Evolutionary conservation across 164 flowering plant species (phyloP).

Genomic region (Liriodendron chinense): DNA sequence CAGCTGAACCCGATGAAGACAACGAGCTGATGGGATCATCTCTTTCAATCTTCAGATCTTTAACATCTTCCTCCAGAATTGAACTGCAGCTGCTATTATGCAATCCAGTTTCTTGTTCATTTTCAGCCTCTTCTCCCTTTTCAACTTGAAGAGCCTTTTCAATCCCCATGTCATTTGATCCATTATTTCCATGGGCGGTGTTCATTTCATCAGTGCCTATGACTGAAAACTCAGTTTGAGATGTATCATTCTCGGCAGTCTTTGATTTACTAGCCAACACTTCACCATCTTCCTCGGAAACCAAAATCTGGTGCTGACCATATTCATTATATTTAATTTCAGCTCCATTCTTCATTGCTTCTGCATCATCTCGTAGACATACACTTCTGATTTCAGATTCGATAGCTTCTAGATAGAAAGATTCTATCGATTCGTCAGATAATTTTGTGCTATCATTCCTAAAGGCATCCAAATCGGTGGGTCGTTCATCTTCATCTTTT

Average conservation of each 20-base stretch:
- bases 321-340: slow-evolving; percentile 12
- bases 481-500: slow-evolving; percentile 2
- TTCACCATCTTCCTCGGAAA: slow-evolving; percentile 3
- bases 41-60: slow-evolving; percentile 10
- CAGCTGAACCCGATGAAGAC: background rate
- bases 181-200: background rate
- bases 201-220: slow-evolving; percentile 9
- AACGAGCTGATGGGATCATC: background rate
- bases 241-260: slow-evolving; percentile 2
- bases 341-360: slow-evolving; percentile 13
- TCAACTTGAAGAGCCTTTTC: slow-evolving; percentile 12
- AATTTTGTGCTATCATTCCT: slow-evolving; percentile 10
- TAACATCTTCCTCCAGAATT: slow-evolving; percentile 9
- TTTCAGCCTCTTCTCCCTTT: slow-evolving; percentile 1
- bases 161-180: slow-evolving; percentile 4
- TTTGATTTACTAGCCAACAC: slow-evolving; percentile 14
- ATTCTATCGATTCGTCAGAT: slow-evolving; percentile 10
- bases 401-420: slow-evolving; percentile 17
- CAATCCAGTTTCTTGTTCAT: background rate
- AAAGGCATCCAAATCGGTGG: slow-evolving; percentile 1
- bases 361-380: slow-evolving; percentile 18
- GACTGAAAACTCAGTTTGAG: slow-evolving; percentile 1
- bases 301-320: slow-evolving; percentile 3
- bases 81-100: slow-evolving; percentile 6
- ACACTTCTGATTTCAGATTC: slow-evolving; percentile 22